Conservation (phyloP, 2,329 filamentous ascomycete genomes). For the Huntiella bhutanensis region DNA sequence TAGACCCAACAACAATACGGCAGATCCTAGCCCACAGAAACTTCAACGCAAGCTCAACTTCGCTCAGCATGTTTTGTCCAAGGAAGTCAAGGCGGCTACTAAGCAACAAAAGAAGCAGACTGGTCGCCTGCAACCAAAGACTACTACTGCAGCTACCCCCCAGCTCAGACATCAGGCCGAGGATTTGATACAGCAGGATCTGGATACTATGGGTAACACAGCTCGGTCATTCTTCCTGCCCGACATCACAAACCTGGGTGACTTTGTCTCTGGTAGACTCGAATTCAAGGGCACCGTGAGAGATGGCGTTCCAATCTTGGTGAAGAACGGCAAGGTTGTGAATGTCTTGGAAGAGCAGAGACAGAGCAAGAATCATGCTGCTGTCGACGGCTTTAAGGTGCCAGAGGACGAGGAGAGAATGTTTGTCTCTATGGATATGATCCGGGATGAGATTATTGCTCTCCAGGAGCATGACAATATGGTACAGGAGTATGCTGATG, state of each 20-base stretch:
- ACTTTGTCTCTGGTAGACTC: constrained; percentile 36
- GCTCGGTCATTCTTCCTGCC: constrained; percentile 35
- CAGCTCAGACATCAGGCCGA: constrained; percentile 11
- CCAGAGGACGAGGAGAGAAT: constrained; percentile 37
- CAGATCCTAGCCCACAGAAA: constrained; percentile 6
- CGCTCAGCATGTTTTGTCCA: constrained; percentile 10
- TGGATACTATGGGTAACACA: constrained; percentile 17
- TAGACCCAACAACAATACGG: constrained; percentile 3
- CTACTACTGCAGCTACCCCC: background rate
- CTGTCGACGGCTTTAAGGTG: constrained; percentile 31
- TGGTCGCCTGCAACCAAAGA: background rate
- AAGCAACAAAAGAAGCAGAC: constrained; percentile 10
- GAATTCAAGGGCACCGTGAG: constrained; percentile 30
- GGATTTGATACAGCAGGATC: constrained; percentile 8
- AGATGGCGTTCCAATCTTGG: constrained; percentile 36
- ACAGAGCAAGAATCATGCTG: constrained; percentile 22
- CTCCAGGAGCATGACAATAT: constrained; percentile 37
- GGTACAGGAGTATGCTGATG: constrained; percentile 34
- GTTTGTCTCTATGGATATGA: constrained; percentile 43
- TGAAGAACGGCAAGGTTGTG: constrained; percentile 33
- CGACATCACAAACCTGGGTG: constrained; percentile 34
- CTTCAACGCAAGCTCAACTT: constrained; percentile 11
- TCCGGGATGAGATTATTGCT: constrained; percentile 36
- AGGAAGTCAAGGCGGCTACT: constrained; percentile 9
- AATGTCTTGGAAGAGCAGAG: constrained; percentile 22